phyloP scores from a whole-genome alignment of 2,329 filamentous ascomycete genomes.

The Nemania bipapillata region DNA sequence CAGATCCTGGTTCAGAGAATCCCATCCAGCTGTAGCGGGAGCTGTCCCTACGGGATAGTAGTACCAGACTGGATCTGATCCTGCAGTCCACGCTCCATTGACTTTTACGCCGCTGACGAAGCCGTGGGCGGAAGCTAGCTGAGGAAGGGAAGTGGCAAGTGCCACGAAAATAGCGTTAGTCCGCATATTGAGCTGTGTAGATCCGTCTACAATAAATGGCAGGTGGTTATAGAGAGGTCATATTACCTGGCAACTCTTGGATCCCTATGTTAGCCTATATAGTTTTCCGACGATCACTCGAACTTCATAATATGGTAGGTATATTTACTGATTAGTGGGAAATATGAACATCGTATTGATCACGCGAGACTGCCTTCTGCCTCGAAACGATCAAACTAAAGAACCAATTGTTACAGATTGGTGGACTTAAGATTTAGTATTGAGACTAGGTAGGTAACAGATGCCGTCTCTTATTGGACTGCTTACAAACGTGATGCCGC shows the following conservation, averaged over 20 bases:
- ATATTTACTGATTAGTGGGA: slow-evolving; percentile 28
- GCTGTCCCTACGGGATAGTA: slow-evolving; percentile 37
- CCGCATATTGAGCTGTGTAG: slow-evolving; percentile 30
- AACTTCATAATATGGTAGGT: not conserved
- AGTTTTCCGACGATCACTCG: not conserved
- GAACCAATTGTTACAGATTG: slow-evolving; percentile 25
- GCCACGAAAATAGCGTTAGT: slow-evolving; percentile 27
- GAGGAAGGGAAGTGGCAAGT: slow-evolving; percentile 35
- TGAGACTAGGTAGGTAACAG: slow-evolving; percentile 1
- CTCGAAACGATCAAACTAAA: not conserved
- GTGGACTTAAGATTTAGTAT: slow-evolving; percentile 22
- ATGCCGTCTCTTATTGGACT: slow-evolving; percentile 29
- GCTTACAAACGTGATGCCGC: slow-evolving; percentile 14
- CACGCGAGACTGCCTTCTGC: slow-evolving; percentile 3
- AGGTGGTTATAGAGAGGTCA: not conserved
- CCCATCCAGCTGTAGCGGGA: slow-evolving; percentile 42
- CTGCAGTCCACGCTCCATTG: slow-evolving; percentile 41
- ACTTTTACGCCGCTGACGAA: slow-evolving; percentile 44
- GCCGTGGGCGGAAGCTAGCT: slow-evolving; percentile 39
- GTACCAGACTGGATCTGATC: slow-evolving; percentile 43
- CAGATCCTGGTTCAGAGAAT: slow-evolving; percentile 52
- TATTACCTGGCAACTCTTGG: not conserved
- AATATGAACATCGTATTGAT: slow-evolving; percentile 13
- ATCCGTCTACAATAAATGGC: not conserved
- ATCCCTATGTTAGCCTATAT: slow-evolving; percentile 10